These are phyloP conservation scores for Nemania diffusa DNA, from an alignment of 2,329 filamentous ascomycete species.

Conservation along the genomic window DNA sequence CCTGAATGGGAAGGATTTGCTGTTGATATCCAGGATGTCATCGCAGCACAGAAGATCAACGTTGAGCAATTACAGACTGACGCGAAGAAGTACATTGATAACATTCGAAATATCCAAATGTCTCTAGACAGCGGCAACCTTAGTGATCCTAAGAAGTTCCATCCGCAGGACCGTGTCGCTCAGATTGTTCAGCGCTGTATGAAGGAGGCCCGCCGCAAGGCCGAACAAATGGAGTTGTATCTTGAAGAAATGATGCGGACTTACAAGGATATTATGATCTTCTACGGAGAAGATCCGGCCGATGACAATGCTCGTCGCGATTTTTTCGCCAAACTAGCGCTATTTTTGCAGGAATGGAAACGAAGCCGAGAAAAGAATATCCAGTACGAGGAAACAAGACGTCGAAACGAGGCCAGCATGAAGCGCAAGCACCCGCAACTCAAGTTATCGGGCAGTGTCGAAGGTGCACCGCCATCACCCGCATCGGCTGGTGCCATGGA, in stretches of 20 bases:
- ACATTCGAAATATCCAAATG: constrained; percentile 91
- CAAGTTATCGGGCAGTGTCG: constrained; percentile 62
- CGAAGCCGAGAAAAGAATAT: constrained; percentile 95
- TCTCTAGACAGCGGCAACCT: constrained; percentile 93
- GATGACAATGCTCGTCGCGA: constrained; percentile 95
- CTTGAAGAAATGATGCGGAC: constrained; percentile 91
- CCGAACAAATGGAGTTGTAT: constrained; percentile 94
- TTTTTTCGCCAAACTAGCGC: constrained; percentile 93
- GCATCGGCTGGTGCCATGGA: constrained; percentile 93
- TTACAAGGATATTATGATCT: constrained; percentile 95
- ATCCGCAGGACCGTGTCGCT: constrained; percentile 93
- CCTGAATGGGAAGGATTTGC: constrained; percentile 92
- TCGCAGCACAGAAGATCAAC: constrained; percentile 87
- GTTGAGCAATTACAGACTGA: constrained; percentile 90
- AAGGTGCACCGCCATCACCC: constrained; percentile 68
- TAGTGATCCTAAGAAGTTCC: constrained; percentile 96
- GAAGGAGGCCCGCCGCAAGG: constrained; percentile 96
- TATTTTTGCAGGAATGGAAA: constrained; percentile 95
- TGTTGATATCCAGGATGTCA: constrained; percentile 83
- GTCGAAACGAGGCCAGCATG: constrained; percentile 89
- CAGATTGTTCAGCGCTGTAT: constrained; percentile 92
- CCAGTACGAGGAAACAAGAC: constrained; percentile 80
- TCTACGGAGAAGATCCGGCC: constrained; percentile 92
- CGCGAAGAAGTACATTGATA: constrained; percentile 91
- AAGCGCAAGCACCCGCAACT: constrained; percentile 85